These are phyloP conservation scores for Cucurbita argyrosperma DNA, from an alignment of 306 rosid genomes.

Conservation along the genomic window DNA sequence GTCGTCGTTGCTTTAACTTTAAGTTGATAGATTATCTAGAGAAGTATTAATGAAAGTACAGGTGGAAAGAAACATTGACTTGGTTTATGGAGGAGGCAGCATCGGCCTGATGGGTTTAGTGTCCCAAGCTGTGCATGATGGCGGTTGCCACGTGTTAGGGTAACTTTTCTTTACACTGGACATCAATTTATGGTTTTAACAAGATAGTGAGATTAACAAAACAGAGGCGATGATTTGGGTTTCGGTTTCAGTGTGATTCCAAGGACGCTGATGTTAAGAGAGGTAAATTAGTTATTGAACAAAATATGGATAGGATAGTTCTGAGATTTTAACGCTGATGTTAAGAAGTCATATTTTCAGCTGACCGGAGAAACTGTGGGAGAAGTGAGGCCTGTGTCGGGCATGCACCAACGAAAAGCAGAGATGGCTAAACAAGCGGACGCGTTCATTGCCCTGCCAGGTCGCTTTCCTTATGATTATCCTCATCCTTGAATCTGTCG, in stretches of 20 bases:
- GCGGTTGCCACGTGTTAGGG: conserved; percentile 98
- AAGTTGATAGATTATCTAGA: neutral
- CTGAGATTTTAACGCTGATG: neutral
- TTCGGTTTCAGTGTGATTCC: conserved; percentile 60
- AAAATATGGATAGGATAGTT: neutral
- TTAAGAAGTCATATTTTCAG: conserved; percentile 11
- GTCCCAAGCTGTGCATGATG: conserved; percentile 70
- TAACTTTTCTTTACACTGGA: conserved; percentile 2
- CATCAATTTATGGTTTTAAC: too few species aligned
- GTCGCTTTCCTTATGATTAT: conserved; percentile 1
- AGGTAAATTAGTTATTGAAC: conserved; percentile 24
- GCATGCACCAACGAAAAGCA: conserved; percentile 94
- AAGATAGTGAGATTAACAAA: too few species aligned
- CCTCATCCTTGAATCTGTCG: too few species aligned
- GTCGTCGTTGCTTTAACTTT: neutral
- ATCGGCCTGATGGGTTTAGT: conserved; percentile 78
- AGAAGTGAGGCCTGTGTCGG: conserved; percentile 67
- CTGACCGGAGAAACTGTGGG: conserved; percentile 72
- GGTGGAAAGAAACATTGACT: conserved; percentile 85
- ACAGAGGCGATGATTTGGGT: neutral
- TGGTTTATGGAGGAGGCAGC: conserved; percentile 98
- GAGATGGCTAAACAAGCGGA: conserved; percentile 88
- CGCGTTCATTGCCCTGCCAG: conserved; percentile 82
- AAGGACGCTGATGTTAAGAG: conserved; percentile 66
- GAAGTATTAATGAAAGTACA: conserved; percentile 7